Evolutionary conservation across 2,329 filamentous ascomycete genomes (phyloP).

Genomic region (Onygena corvina): DNA sequence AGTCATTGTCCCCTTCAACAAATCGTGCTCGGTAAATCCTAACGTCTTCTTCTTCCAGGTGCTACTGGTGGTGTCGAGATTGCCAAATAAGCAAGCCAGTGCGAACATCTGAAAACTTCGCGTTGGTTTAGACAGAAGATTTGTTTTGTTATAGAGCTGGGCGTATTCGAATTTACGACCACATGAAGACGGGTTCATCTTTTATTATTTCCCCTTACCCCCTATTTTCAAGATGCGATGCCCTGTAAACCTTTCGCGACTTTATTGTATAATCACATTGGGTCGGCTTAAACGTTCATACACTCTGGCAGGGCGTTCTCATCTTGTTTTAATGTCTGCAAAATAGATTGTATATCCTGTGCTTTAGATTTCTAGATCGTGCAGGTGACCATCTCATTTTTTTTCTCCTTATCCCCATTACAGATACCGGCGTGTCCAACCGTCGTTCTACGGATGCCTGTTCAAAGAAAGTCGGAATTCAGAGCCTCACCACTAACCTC

Average conservation of each 20-base stretch:
- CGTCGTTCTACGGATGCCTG: no score
- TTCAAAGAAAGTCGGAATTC: no score
- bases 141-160: conserved; percentile 6
- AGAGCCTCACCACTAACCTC: no score
- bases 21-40: no score
- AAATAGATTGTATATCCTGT: conserved; percentile 4
- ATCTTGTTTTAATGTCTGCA: conserved; percentile 5
- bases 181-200: conserved; percentile 1
- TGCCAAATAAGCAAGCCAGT: conserved; percentile 29
- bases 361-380: conserved; percentile 2
- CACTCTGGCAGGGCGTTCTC: conserved; percentile 6
- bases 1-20: no score
- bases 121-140: background rate
- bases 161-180: background rate
- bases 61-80: conserved; percentile 69
- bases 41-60: no score
- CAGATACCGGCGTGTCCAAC: no score
- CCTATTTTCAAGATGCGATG: conserved; percentile 4
- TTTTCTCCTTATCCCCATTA: no score
- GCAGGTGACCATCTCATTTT: background rate
- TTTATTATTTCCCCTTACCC: background rate
- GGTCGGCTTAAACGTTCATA: background rate
- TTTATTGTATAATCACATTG: conserved; percentile 5
- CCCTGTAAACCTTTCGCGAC: background rate
- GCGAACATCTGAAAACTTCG: conserved; percentile 4